These are phyloP conservation scores for Climacium dendroides DNA, from an alignment of 225 moss, liverwort and hornwort genomes.

Conservation along the genomic window DNA sequence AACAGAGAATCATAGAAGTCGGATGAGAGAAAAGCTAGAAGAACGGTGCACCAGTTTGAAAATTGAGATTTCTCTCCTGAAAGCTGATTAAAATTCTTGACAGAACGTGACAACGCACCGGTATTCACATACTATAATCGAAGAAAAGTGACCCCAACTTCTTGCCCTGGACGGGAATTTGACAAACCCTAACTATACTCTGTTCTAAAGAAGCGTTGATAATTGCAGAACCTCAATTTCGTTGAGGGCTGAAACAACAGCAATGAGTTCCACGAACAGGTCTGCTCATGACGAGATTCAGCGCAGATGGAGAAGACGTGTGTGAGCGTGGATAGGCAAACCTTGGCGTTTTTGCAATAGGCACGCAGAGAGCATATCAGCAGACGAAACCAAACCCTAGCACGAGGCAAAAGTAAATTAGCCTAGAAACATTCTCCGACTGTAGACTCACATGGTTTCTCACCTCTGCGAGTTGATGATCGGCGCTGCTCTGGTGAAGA, in stretches of 20 bases:
- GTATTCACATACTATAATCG: not conserved
- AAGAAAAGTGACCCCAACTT: not conserved
- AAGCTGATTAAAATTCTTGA: not conserved
- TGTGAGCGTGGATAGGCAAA: not conserved
- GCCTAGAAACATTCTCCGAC: not conserved
- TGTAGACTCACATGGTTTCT: not conserved
- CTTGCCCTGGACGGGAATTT: not conserved
- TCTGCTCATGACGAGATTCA: not conserved
- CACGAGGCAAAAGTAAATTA: not conserved
- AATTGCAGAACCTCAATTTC: not conserved
- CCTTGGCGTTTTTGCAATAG: not conserved
- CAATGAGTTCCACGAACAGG: not conserved
- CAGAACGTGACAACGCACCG: not conserved
- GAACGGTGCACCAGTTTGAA: not conserved
- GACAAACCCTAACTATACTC: not conserved
- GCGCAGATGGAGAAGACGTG: not conserved
- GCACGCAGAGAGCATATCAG: not conserved
- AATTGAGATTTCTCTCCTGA: not conserved
- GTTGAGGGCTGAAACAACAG: not conserved
- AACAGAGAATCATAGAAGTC: not conserved
- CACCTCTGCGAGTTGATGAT: not conserved
- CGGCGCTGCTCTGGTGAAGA: not conserved
- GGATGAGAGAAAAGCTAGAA: not conserved
- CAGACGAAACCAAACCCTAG: not conserved
- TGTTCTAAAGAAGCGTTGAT: not conserved